A percentile compares a stretch with the other conserved stretches of the same genome.
Evolutionary conservation across 2,329 filamentous ascomycete species (phyloP).

Genomic region (Alternaria sp.): DNA sequence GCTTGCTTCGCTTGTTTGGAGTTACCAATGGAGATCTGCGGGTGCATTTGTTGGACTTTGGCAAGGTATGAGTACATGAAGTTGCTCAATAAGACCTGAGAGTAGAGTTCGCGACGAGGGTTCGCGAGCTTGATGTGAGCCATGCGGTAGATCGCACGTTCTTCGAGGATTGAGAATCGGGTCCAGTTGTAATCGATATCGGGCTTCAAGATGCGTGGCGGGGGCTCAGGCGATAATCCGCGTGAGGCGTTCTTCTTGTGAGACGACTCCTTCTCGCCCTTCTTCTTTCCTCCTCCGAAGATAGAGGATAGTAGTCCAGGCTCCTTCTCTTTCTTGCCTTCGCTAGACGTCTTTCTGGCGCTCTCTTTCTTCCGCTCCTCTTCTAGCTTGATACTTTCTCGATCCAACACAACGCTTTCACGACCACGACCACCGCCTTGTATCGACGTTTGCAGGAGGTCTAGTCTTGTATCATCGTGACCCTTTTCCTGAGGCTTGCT

Average conservation of each 20-base stretch:
- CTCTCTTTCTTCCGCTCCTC: slow-evolving; percentile 85
- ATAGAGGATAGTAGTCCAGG: slow-evolving; percentile 87
- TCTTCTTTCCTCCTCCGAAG: slow-evolving; percentile 90
- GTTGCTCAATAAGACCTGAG: slow-evolving; percentile 95
- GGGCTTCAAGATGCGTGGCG: slow-evolving; percentile 75
- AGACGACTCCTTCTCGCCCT: slow-evolving; percentile 75
- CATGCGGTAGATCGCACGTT: slow-evolving; percentile 97
- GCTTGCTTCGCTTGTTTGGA: slow-evolving; percentile 75
- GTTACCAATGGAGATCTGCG: slow-evolving; percentile 88
- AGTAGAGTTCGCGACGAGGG: slow-evolving; percentile 87
- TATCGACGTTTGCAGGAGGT: slow-evolving; percentile 87
- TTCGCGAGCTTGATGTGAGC: slow-evolving; percentile 99
- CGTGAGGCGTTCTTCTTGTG: slow-evolving; percentile 77
- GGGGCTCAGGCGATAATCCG: slow-evolving; percentile 78
- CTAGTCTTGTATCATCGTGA: slow-evolving; percentile 83
- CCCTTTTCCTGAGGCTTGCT: slow-evolving; percentile 63
- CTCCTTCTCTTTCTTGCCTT: slow-evolving; percentile 87
- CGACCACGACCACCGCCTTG: slow-evolving; percentile 71
- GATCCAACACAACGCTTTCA: slow-evolving; percentile 84
- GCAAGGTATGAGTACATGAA: slow-evolving; percentile 99
- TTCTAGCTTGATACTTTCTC: slow-evolving; percentile 76
- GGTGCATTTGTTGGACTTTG: slow-evolving; percentile 99
- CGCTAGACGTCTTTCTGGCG: slow-evolving; percentile 72
- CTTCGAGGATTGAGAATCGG: slow-evolving; percentile 91
- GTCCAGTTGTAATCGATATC: slow-evolving; percentile 98